Evolutionary conservation across 441 rosid species (phyloP).

Genomic region (Jatropha podagrica): DNA sequence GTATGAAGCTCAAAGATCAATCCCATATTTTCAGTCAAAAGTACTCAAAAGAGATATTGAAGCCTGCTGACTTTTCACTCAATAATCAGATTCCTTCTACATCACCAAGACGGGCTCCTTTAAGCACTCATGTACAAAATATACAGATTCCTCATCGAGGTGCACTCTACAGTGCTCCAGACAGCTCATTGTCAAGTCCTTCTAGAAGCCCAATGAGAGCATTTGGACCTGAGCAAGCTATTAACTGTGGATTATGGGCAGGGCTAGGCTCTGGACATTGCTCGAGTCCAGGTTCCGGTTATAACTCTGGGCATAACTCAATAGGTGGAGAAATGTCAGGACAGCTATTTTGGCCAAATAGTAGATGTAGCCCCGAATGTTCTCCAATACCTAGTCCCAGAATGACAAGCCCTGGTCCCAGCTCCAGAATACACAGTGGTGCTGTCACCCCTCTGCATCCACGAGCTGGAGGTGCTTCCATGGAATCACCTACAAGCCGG

Average conservation of each 20-base stretch:
- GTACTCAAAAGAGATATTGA: constrained; percentile 53
- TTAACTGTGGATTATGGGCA: constrained; percentile 54
- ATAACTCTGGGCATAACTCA: constrained; percentile 93
- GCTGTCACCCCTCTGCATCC: constrained; percentile 93
- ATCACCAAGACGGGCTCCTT: constrained; percentile 61
- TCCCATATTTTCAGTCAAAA: constrained; percentile 38
- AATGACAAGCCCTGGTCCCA: constrained; percentile 93
- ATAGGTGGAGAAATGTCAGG: constrained; percentile 90
- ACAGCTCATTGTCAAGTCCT: constrained; percentile 97
- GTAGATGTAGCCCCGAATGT: constrained; percentile 95
- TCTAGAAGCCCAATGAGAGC: constrained; percentile 92
- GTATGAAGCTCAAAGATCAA: constrained; percentile 55
- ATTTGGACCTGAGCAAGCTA: constrained; percentile 57
- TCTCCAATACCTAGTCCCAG: constrained; percentile 95
- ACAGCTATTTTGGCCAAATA: constrained; percentile 87
- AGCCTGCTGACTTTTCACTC: constrained; percentile 47
- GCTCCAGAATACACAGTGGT: constrained; percentile 89
- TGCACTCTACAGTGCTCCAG: constrained; percentile 75
- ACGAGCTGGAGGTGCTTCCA: constrained; percentile 57
- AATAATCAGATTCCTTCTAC: constrained; percentile 46
- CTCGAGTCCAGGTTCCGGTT: constrained; percentile 97
- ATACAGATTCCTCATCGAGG: constrained; percentile 66
- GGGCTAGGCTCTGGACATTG: constrained; percentile 71
- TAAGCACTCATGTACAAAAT: constrained; percentile 54
- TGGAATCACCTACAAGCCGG: constrained; percentile 63